Evolutionary conservation across 2,329 filamentous ascomycete species (phyloP), one percentile per base, ranked within the genome.

Genomic region (Aspergillus fischeri): DNA sequence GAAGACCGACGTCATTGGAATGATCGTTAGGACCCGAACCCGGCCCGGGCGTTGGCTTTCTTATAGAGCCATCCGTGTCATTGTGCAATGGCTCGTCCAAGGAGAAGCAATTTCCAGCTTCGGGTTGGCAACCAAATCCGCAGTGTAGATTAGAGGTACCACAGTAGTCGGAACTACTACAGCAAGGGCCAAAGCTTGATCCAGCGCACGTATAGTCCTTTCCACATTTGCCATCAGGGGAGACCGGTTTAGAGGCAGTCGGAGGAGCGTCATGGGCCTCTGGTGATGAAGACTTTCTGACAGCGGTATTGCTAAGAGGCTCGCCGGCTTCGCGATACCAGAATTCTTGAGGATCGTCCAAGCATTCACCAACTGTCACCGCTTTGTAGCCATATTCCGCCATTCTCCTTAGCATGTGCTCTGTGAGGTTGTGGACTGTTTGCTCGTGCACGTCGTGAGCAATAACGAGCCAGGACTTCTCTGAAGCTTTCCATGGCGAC

Each of bases 281-380:
- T 6, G 44, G 44, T 24, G 21, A 24, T 10, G 20, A 14, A 6
- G 44, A 47, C 21, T 47, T 59, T 27, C 65, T 60, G 32, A 61
- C 55, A 10, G 54, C 51, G 11, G 53, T 51, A 42, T 60, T 62
- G 38, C 61, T 45, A 41, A 48, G 58, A 49, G 58, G 61, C 61
- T 64, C 63, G 11, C 64, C 66, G 54, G 77, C 76, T 58, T 69
- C 70, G 54, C 76, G 75, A 58, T 77, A 78, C 75, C 76, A 78
- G 50, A 71, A 65, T 9, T 73, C 65, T 4, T 68, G 64, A 3
- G 71, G 67, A 42, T 78, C 76, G 11, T 65, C 66, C 6, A 78
- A 65, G 58, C 76, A 78, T 53, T 78, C 75, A 21, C 75, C 76
- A 8, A 78, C 67, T n/a, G 76, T 77, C 49, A 77, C 73, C 3